Conservation (phyloP, 192 early-diverging fungal species). For the Thamnidium elegans region DNA sequence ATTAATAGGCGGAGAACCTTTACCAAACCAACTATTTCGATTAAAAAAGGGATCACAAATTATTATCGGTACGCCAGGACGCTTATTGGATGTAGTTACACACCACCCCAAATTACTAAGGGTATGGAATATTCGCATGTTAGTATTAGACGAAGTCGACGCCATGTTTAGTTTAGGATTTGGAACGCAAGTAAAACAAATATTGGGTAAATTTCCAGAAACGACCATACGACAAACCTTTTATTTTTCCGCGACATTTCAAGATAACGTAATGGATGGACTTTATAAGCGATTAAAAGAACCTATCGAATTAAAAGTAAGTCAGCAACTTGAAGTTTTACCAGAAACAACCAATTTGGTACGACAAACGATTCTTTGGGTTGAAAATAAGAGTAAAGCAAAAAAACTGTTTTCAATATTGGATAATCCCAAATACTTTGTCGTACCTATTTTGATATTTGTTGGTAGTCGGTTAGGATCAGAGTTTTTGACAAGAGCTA, state of each 20-base stretch:
- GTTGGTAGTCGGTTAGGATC: constrained; percentile 53
- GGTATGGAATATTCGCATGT: constrained; percentile 41
- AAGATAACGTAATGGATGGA: constrained; percentile 8
- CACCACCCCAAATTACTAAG: constrained; percentile 31
- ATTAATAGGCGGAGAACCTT: constrained; percentile 53
- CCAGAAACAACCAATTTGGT: constrained; percentile 29
- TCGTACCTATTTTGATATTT: constrained; percentile 50
- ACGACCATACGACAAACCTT: constrained; percentile 40
- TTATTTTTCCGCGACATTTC: constrained; percentile 37
- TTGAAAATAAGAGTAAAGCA: constrained; percentile 52
- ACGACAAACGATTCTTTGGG: constrained; percentile 57
- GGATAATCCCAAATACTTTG: constrained; percentile 49
- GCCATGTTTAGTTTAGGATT: constrained; percentile 59
- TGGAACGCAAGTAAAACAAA: constrained; percentile 43
- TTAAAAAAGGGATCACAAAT: constrained; percentile 55
- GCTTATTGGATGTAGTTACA: constrained; percentile 45
- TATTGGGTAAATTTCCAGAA: constrained; percentile 39
- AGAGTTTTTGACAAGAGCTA: constrained; percentile 46
- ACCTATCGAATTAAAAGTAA: constrained; percentile 31
- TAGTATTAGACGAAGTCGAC: constrained; percentile 58
- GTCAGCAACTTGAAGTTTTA: not conserved
- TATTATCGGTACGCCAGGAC: constrained; percentile 54
- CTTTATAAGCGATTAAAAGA: constrained; percentile 29
- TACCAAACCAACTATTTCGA: constrained; percentile 51
- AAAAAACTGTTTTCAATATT: constrained; percentile 54